Conservation (phyloP, 176 grass and related monocot genomes). For the Paspalum vaginatum region DNA sequence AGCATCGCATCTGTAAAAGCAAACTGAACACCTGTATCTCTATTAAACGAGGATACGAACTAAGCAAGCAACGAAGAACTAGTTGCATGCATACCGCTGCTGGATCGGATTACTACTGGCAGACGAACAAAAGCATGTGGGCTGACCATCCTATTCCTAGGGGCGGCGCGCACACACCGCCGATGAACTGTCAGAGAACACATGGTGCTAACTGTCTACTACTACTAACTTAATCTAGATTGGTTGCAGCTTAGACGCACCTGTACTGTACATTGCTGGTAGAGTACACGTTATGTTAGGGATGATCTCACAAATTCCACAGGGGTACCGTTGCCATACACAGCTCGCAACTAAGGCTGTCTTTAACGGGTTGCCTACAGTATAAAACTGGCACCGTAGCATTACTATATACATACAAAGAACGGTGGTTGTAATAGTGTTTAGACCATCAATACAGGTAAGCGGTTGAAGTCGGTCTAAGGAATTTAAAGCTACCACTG, state of each 20-base stretch:
- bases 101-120: conserved; percentile 5
- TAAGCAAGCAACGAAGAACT: conserved; percentile 6
- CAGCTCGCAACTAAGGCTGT: no score
- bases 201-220: neutral
- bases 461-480: no score
- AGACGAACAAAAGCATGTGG: neutral
- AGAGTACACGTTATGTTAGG: no score
- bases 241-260: neutral
- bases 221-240: neutral
- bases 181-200: neutral
- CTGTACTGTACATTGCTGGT: neutral
- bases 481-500: no score
- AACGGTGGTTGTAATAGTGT: no score
- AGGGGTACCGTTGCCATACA: no score
- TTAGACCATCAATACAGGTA: no score
- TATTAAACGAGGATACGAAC: neutral
- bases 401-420: no score
- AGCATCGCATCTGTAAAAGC: no score
- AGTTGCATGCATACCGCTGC: neutral
- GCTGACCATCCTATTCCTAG: neutral
- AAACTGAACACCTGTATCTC: neutral
- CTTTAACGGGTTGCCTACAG: no score
- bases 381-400: no score
- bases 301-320: no score
- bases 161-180: neutral